Evolutionary conservation across 2,329 filamentous ascomycete species (phyloP), one percentile per base, ranked within the genome.

Genomic region (Alternaria viburni): DNA sequence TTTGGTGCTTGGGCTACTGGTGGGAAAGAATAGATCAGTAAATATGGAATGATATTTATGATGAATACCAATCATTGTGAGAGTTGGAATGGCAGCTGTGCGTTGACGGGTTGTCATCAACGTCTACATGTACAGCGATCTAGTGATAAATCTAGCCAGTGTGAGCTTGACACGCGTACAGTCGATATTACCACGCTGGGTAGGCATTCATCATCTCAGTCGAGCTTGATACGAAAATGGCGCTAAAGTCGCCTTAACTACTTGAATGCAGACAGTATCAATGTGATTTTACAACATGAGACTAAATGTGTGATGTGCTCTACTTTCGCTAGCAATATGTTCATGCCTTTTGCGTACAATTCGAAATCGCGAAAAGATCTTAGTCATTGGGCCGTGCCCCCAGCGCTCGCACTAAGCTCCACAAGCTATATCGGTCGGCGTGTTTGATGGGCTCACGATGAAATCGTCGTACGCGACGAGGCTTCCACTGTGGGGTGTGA

Each of bases 391-490:
- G 15, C 47, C 45, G 15, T 51, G 21, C 17, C n/a, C 28, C 25
- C 17, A 10, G 36, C n/a, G 4, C 19, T 15, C 11, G 4, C 19
- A 15, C 49, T 59, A 59, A 17, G 15, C 28, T 21, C 12, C 10
- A 41, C 57, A 59, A n/a, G 49, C 26, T 19, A 59, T 59, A 15
- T 59, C n/a, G 12, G 57, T 59, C 11, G 57, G 49, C 28, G 57
- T 36, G 6, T 26, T 32, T 4, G 49, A 19, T 36, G 49, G 57
- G 8, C 15, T 36, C 8, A 59, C 57, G 15, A 59, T 11, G 26
- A 59, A 59, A 46, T 59, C 57, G 19, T 59, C 57, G 11, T 59
- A 59, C 6, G 57, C 13, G 15, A 59, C 21, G 4, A 59, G 28
- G 41, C 49, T 59, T 17, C 43, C 43, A 47, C 8, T 26, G 36